Evolutionary conservation across 169 alveolate genomes (phyloP), one percentile per base, ranked within the genome.

Genomic region (Plasmodium inui): DNA sequence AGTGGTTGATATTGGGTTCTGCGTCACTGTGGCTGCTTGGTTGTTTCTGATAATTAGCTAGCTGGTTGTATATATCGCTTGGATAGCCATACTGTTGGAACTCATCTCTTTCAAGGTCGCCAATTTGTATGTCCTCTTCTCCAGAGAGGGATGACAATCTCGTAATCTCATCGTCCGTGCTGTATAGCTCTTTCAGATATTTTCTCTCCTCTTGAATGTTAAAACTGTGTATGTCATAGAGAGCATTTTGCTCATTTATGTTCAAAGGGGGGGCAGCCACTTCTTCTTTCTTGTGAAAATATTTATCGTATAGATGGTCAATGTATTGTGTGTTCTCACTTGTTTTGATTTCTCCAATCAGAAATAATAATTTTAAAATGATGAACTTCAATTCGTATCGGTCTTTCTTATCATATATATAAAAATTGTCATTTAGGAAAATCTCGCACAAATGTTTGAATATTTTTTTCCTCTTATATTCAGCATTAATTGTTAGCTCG

Each of bases 381-480:
- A 91, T 70, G 76, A 28, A 91, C 32, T 91, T 91, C 83, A 91
- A 82, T 28, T 91, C 95, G 57, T 91, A 91, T 80, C 95, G 81
- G 44, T 91, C 95, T 3, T 91, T 91, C 19, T 71, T 79, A 82
- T 82, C 57, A 82, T 82, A 91, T n/a, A 91, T 72, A 82, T 71
- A 67, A 82, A 91, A 91, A 12, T 91, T 73, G 39, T 81, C 82
- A 61, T 19, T 34, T 44, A 91, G 85, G 30, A 91, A 91, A 26
- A 19, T 39, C 82, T 91, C 95, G 73, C 95, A 91, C 50, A 91
- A 81, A 30, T 91, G 85, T 70, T 82, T 91, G 74, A 91, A 91
- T 70, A 91, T 50, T 34, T 53, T n/a, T 91, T 91, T 91, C 76
- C 83, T 91, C 76, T 91, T 91, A 91, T 91, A 91, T 41, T 91